Base-by-base conservation (phyloP, 2,329 filamentous ascomycete species). In the Verticillium zaregamsianum region DNA sequence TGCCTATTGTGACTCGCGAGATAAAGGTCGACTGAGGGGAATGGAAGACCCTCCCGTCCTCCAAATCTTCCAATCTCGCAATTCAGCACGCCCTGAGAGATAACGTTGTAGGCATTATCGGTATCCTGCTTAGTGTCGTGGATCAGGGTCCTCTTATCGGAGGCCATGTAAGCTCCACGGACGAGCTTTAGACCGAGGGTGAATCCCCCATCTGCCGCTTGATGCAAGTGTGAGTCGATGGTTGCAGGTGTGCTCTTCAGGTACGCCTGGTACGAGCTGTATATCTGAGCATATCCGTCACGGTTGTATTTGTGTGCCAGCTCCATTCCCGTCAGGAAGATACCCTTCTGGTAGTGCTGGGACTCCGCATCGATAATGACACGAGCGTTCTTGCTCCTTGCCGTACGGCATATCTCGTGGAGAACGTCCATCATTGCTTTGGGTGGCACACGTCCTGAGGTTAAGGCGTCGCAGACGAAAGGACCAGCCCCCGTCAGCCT, bases 251-350 rank as follows among this genome's bases (percentile, higher is more conserved):
- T 82, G 58, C 73, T 72, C 69, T 82, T 82, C 20, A 86, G 76
- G 67, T 86, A 86, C 57, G 79, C 81, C 64, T 86, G 84, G 71
- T 86, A 86, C 2, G 84, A 85, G 66, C 79, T 85, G 67, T 75
- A 79, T 11, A 78, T 66, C 15, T 73, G 67, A 7, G 68, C 77
- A 5, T 66, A 62, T 4, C 71, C 70, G 14, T 76, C 68, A 0
- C 70, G 73, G 68, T 82, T 82, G 70, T 71, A 77, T 60, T 69
- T 70, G 52, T 69, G 68, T 70, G 76, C 76, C 14, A 77, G 64
- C 17, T 75, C 68, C 15, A 79, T 65, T 2, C 71, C 72, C 3
- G 70, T 63, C 2, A 63, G 59, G 45, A 69, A 67, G 35, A 79
- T 78, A 11, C 76, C 77, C 31, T 66, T 67, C 49, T 81, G 79